Evolutionary conservation across 2,329 filamentous ascomycete species (phyloP).

Genomic region (Penicillium sp.): DNA sequence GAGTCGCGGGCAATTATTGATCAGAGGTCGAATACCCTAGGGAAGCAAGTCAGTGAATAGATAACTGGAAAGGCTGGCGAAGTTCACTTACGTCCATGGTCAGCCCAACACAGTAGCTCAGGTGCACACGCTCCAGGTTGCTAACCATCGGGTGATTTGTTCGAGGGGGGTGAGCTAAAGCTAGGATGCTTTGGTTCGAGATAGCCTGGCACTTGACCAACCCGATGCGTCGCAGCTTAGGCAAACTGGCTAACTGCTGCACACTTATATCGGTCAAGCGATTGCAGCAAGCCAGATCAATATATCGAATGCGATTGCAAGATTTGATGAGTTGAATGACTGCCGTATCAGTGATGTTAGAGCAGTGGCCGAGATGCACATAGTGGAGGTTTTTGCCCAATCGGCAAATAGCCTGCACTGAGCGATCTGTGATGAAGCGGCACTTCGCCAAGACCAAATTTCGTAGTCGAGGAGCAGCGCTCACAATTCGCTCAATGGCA

Average conservation of each 20-base stretch:
- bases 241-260: constrained; percentile 75
- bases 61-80: neutral
- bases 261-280: constrained; percentile 87
- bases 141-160: constrained; percentile 61
- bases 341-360: constrained; percentile 82
- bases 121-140: constrained; percentile 83
- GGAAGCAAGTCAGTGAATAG: constrained; percentile 1
- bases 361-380: constrained; percentile 91
- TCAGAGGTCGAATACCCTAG: constrained; percentile 82
- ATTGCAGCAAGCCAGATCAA: constrained; percentile 92
- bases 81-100: constrained; percentile 67
- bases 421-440: constrained; percentile 82
- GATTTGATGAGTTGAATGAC: constrained; percentile 78
- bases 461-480: constrained; percentile 78
- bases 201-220: constrained; percentile 91
- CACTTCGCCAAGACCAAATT: constrained; percentile 96
- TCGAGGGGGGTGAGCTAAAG: constrained; percentile 67
- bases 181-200: constrained; percentile 83
- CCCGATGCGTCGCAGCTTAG: constrained; percentile 91
- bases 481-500: constrained; percentile 83
- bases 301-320: constrained; percentile 95
- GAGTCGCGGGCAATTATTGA: constrained; percentile 87
- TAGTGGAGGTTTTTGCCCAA: constrained; percentile 96
- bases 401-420: constrained; percentile 81
- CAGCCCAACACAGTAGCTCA: constrained; percentile 89